Conservation (phyloP, 768 basidiomycete species). For the Coprinopsis cinerea region DNA sequence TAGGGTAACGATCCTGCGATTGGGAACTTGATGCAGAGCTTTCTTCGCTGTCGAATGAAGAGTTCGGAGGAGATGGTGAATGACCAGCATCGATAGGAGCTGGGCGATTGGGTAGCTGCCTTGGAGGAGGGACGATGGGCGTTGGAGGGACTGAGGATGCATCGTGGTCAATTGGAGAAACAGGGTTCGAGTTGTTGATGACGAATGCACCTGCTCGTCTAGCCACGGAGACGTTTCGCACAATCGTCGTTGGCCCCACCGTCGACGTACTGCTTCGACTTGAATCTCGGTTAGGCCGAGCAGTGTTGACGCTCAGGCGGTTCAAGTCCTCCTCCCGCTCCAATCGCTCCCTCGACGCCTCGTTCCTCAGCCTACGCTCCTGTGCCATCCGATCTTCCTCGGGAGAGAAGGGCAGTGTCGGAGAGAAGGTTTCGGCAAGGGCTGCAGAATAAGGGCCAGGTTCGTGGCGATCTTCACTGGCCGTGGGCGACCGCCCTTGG, state of each 20-base stretch:
- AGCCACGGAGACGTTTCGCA: conserved; percentile 41
- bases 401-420: conserved; percentile 20
- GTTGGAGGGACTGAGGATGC: conserved; percentile 1
- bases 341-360: conserved; percentile 4
- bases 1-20: conserved; percentile 32
- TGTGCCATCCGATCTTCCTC: conserved; percentile 17
- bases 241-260: conserved; percentile 32
- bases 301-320: conserved; percentile 11
- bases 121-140: conserved; percentile 5
- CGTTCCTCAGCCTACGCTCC: conserved; percentile 16
- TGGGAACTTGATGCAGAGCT: conserved; percentile 31
- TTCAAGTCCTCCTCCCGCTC: conserved; percentile 12
- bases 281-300: conserved; percentile 34
- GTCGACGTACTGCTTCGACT: conserved; percentile 42
- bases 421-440: conserved; percentile 19
- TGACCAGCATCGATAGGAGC: conserved; percentile 13
- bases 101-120: conserved; percentile 1
- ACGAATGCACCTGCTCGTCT: conserved; percentile 50
- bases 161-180: conserved; percentile 9
- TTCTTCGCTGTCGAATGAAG: conserved; percentile 41
- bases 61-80: conserved; percentile 43
- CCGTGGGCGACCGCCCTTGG: conserved; percentile 12
- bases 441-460: conserved; percentile 19
- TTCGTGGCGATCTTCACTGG: neutral
- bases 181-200: conserved; percentile 25